Evolutionary conservation across 495 filamentous ascomycete genomes (phyloP).

Genomic region (Penicillium lividum): DNA sequence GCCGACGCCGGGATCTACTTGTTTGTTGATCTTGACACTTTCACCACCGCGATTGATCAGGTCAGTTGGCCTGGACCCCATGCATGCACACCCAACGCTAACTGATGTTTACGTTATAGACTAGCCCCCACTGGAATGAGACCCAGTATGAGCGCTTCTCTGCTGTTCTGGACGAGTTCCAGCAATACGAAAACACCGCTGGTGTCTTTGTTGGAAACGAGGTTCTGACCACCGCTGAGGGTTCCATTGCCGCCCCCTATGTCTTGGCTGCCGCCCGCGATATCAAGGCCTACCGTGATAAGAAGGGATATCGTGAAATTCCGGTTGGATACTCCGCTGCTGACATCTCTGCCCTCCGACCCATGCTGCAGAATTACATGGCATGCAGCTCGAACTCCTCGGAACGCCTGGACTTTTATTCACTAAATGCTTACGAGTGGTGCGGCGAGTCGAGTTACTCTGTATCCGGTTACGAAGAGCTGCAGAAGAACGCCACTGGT

Average conservation of each 20-base stretch:
- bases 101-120: slow-evolving; percentile 17
- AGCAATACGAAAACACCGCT: slow-evolving; percentile 73
- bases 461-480: slow-evolving; percentile 67
- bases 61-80: slow-evolving; percentile 40
- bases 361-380: slow-evolving; percentile 87
- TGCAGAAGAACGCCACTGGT: slow-evolving; percentile 57
- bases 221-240: slow-evolving; percentile 58
- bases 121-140: slow-evolving; percentile 63
- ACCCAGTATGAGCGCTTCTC: slow-evolving; percentile 65
- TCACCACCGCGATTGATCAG: slow-evolving; percentile 73
- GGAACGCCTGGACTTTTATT: slow-evolving; percentile 80
- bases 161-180: slow-evolving; percentile 76
- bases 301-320: slow-evolving; percentile 77
- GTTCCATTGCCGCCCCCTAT: slow-evolving; percentile 72
- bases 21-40: slow-evolving; percentile 83
- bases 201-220: slow-evolving; percentile 90
- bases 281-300: slow-evolving; percentile 76
- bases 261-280: slow-evolving; percentile 80
- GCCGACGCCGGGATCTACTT: slow-evolving; percentile 75
- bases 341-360: slow-evolving; percentile 77
- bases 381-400: slow-evolving; percentile 68
- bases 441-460: slow-evolving; percentile 66
- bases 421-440: slow-evolving; percentile 88
- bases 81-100: background rate
- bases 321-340: slow-evolving; percentile 90